Percentiles rank a stretch among this genome's conserved stretches.
Conservation (phyloP, 2,329 filamentous ascomycete species). For the Lachnellula suecica region DNA sequence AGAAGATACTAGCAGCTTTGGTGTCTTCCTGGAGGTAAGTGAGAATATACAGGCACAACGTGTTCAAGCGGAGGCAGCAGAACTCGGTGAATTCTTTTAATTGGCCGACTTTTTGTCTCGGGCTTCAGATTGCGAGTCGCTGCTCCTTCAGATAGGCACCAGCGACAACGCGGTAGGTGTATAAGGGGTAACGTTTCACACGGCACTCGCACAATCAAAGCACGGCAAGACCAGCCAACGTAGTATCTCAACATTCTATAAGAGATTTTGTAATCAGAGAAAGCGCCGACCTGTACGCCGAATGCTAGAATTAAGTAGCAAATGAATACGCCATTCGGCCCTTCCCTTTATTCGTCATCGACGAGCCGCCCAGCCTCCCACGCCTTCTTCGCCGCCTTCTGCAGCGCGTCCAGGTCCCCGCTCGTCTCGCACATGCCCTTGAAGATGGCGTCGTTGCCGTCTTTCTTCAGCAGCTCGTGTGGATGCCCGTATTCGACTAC, state of each 20-base stretch:
- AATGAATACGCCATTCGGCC: too few species aligned
- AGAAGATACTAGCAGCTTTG: too few species aligned
- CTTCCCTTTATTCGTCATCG: conserved; percentile 32
- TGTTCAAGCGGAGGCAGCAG: too few species aligned
- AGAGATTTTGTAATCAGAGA: background rate
- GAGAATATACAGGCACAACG: too few species aligned
- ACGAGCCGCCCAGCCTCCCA: conserved; percentile 41
- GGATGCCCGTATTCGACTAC: conserved; percentile 92
- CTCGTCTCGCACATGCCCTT: conserved; percentile 68
- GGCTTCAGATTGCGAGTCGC: too few species aligned
- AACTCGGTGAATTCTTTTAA: too few species aligned
- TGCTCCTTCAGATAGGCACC: too few species aligned
- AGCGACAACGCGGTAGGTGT: too few species aligned
- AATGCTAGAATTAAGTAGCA: background rate
- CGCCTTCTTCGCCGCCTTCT: conserved; percentile 51
- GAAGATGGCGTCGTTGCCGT: conserved; percentile 53
- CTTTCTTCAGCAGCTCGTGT: conserved; percentile 72
- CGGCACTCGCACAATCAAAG: background rate
- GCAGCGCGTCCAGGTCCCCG: conserved; percentile 58
- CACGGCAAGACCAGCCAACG: background rate
- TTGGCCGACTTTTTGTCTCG: too few species aligned
- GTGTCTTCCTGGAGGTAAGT: too few species aligned
- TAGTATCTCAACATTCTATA: background rate
- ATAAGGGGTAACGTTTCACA: too few species aligned
- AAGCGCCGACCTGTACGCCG: background rate